Base-by-base conservation (phyloP, 768 basidiomycete species). In the Phlebiopsis gigantea region DNA sequence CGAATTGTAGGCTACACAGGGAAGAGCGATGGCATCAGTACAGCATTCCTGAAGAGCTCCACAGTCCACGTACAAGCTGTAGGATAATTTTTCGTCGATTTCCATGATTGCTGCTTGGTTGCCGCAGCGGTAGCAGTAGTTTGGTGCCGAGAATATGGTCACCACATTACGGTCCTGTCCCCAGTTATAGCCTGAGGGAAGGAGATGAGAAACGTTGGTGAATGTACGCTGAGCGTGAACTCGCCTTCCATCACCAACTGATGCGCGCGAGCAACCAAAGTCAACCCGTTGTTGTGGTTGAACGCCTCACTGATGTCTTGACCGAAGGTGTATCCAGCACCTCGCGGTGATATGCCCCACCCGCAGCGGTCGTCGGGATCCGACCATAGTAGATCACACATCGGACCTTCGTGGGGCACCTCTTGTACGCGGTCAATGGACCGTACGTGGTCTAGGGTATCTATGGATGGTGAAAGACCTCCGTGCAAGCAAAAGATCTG, bases 61-160 rank as follows among this genome's bases (percentile, higher is more conserved):
- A 34, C 25, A 51, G 44, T 4, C 19, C n/a, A 81, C 88, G 51
- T 65, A 90, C 90, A 92, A 92, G 76, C 87, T 91, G 73, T 92
- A 93, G 54, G 90, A 90, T 84, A 92, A 78, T 81, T 93, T 93
- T 84, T 93, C 91, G 74, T 99, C 97, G 72, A 99, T 97, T 73
- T 99, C 97, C 87, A 99, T 96, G 72, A 99, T 99, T 49, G 97
- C 97, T 55, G 97, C 97, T 69, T 98, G 97, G 72, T 99, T 99
- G 53, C 97, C 97, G 71, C 97, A 99, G 71, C 97, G 82, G 79
- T 99, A 99, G 75, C 96, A 99, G 74, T 98, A 99, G 76, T 99
- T 99, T 43, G 97, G 97, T 63, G 97, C 97, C 62, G 95, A 98
- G 79, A 98, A 99, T 69, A 99, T 98, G 43, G 96, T 99, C 62